These are phyloP conservation scores for Nemania diffusa DNA, from an alignment of 2,329 filamentous ascomycete genomes.

Conservation along the genomic window DNA sequence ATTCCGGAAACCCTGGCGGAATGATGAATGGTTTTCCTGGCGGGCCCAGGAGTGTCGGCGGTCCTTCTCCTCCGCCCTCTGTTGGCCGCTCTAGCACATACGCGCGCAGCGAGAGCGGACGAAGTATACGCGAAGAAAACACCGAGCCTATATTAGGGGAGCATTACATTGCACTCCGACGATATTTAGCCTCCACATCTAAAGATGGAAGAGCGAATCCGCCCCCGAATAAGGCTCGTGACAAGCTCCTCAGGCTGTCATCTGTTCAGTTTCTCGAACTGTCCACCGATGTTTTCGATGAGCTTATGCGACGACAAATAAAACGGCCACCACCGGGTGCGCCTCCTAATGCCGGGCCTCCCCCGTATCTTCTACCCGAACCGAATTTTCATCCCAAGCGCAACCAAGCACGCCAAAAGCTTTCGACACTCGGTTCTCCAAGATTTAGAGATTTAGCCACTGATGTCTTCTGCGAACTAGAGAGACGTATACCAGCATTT, in stretches of 20 bases:
- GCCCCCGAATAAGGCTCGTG: constrained; percentile 87
- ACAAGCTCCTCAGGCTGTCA: constrained; percentile 91
- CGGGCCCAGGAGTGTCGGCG: constrained; percentile 66
- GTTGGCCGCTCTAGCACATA: constrained; percentile 86
- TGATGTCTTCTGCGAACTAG: constrained; percentile 95
- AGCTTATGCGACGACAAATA: constrained; percentile 86
- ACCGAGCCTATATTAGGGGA: constrained; percentile 74
- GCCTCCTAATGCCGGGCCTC: constrained; percentile 63
- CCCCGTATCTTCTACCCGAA: constrained; percentile 83
- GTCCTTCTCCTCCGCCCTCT: constrained; percentile 87
- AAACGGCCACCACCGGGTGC: constrained; percentile 65
- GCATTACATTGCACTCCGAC: constrained; percentile 83
- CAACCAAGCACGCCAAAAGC: constrained; percentile 95
- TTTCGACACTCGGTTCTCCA: constrained; percentile 86
- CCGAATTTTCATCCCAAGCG: constrained; percentile 94
- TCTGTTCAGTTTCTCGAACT: constrained; percentile 96
- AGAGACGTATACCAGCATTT: constrained; percentile 88
- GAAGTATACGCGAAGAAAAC: constrained; percentile 68
- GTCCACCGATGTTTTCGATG: constrained; percentile 97
- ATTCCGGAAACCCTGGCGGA: constrained; percentile 70
- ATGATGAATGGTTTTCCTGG: constrained; percentile 71
- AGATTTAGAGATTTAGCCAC: constrained; percentile 92
- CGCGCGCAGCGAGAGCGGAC: constrained; percentile 72
- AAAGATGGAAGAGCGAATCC: constrained; percentile 79
- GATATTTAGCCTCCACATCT: constrained; percentile 75